Percentiles rank a stretch among this genome's conserved stretches.
Conservation (phyloP, 768 basidiomycete species). For the Agaricus subrufescens region DNA sequence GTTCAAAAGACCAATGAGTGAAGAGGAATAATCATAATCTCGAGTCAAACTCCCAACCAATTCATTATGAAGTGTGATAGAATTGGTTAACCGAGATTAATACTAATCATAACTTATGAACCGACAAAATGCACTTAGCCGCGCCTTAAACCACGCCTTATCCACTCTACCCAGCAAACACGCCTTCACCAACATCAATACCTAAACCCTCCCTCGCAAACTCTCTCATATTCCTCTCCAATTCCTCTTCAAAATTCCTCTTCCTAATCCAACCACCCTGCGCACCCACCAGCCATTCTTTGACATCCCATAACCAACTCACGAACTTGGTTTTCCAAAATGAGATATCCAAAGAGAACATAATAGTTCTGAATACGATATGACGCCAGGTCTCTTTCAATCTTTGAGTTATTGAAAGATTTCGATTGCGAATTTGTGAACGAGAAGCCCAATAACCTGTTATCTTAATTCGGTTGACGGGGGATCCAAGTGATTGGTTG, state of each 20-base stretch:
- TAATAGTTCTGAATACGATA: constrained; percentile 56
- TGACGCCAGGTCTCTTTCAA: constrained; percentile 53
- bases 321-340: constrained; percentile 62
- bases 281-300: constrained; percentile 35
- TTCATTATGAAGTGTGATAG: too few relatives aligned
- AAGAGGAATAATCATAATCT: too few relatives aligned
- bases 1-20: too few relatives aligned
- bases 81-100: too few relatives aligned
- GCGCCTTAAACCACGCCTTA: not conserved
- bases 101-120: too few relatives aligned
- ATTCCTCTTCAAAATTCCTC: constrained; percentile 72
- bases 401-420: constrained; percentile 37
- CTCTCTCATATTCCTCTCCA: constrained; percentile 69
- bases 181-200: constrained; percentile 58
- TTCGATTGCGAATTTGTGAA: constrained; percentile 45
- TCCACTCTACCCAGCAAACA: constrained; percentile 42
- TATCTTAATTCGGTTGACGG: constrained; percentile 88
- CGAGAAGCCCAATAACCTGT: constrained; percentile 80
- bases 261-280: constrained; percentile 33
- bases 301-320: constrained; percentile 43
- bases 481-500: constrained; percentile 80
- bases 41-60: too few relatives aligned
- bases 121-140: too few relatives aligned
- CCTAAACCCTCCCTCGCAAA: constrained; percentile 81
- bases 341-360: constrained; percentile 64